Percentiles rank a stretch among this genome's conserved stretches.
Conservation (phyloP, 768 basidiomycete genomes). For the Russula earlei region DNA sequence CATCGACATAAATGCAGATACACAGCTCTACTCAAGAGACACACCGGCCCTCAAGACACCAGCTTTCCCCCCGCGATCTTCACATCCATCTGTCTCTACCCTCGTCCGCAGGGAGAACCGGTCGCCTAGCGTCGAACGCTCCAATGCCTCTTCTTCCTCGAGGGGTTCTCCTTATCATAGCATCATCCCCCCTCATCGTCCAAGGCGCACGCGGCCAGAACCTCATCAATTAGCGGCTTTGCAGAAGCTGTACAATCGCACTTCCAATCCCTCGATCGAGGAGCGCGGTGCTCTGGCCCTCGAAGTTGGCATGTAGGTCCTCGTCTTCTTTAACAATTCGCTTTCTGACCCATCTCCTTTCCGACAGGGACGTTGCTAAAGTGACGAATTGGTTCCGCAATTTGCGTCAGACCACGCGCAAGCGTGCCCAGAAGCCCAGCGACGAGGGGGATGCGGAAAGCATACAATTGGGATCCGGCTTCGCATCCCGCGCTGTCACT, state of each 20-base stretch:
- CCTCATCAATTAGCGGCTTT: conserved; percentile 69
- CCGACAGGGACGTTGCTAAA: conserved; percentile 56
- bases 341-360: conserved; percentile 21
- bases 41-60: conserved; percentile 26
- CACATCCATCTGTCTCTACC: conserved; percentile 32
- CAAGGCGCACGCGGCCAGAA: conserved; percentile 69
- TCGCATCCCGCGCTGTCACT: conserved; percentile 44
- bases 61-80: conserved; percentile 30
- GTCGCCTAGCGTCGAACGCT: conserved; percentile 21
- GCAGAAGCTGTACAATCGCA: conserved; percentile 58
- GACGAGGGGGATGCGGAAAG: conserved; percentile 32
- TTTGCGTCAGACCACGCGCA: conserved; percentile 70
- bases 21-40: conserved; percentile 24
- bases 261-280: conserved; percentile 69
- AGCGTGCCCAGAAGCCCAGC: conserved; percentile 47
- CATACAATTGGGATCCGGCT: conserved; percentile 29
- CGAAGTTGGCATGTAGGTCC: conserved; percentile 57
- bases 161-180: conserved; percentile 39
- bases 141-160: conserved; percentile 31
- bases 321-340: conserved; percentile 1
- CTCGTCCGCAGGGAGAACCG: conserved; percentile 29
- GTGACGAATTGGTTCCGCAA: conserved; percentile 88
- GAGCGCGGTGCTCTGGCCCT: conserved; percentile 64
- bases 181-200: conserved; percentile 36
- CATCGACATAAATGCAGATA: conserved; percentile 19